phyloP scores from a whole-genome alignment of 768 basidiomycete species.

The Amanita rubescens region DNA sequence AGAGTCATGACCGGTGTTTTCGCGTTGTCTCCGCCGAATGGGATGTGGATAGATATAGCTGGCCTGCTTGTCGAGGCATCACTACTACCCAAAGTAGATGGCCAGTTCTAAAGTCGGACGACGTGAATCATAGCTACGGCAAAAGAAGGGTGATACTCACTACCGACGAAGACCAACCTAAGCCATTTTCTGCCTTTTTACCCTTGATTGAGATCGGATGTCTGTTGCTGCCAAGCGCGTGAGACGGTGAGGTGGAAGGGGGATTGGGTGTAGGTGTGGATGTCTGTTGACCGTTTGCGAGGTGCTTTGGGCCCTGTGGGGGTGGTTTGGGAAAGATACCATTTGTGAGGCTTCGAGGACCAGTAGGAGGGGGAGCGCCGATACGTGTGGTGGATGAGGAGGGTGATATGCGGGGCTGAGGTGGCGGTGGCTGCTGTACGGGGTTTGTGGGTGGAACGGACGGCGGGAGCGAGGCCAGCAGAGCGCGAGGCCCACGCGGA shows the following conservation, averaged over 20 bases:
- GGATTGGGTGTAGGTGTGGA: constrained; percentile 11
- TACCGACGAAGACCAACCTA: constrained; percentile 11
- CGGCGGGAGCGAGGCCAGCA: constrained; percentile 41
- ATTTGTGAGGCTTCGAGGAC: constrained; percentile 52
- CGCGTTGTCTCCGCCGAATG: constrained; percentile 12
- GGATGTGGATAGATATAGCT: constrained; percentile 20
- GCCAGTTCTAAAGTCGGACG: constrained; percentile 19
- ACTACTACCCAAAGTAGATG: constrained; percentile 16
- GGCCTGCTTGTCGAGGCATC: constrained; percentile 12
- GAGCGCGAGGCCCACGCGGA: constrained; percentile 65
- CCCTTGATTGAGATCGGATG: constrained; percentile 31
- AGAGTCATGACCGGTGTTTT: constrained; percentile 17
- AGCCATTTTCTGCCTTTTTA: constrained; percentile 23
- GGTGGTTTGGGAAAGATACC: constrained; percentile 23
- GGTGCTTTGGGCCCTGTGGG: constrained; percentile 32
- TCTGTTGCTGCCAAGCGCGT: constrained; percentile 23
- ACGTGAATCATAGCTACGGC: neutral
- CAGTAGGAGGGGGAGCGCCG: constrained; percentile 55
- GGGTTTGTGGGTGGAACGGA: constrained; percentile 13
- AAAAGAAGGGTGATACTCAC: constrained; percentile 18
- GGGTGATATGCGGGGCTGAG: constrained; percentile 13
- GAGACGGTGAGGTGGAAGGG: constrained; percentile 17
- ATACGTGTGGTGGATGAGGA: constrained; percentile 28
- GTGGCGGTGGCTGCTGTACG: constrained; percentile 19
- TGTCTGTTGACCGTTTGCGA: constrained; percentile 31